These are phyloP conservation scores for Pythium aristosporum DNA, from an alignment of 352 stramenopile species.

Conservation along the genomic window DNA sequence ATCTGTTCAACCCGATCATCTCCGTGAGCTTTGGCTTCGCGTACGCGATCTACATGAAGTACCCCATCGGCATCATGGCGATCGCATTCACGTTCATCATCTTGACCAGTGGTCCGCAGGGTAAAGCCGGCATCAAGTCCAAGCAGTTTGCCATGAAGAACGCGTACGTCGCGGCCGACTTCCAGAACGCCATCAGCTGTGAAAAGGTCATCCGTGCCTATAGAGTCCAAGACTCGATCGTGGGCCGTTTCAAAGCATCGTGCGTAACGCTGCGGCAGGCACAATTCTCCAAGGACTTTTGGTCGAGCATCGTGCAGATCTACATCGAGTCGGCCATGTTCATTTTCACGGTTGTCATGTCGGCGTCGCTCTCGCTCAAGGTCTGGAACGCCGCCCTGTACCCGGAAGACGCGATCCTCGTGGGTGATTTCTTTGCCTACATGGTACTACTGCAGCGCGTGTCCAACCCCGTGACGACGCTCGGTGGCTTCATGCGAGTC, in stretches of 20 bases:
- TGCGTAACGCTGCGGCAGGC: conserved; percentile 64
- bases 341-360: conserved; percentile 89
- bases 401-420: conserved; percentile 44
- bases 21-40: conserved; percentile 81
- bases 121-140: conserved; percentile 73
- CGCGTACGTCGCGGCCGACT: conserved; percentile 85
- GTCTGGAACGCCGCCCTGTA: conserved; percentile 49
- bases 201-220: conserved; percentile 88
- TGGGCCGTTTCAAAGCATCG: conserved; percentile 68
- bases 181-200: conserved; percentile 83
- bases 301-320: conserved; percentile 88
- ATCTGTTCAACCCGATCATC: conserved; percentile 78
- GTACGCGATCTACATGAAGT: conserved; percentile 84
- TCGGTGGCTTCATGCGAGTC: conserved; percentile 89
- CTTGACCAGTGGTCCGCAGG: conserved; percentile 80
- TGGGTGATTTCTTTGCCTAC: conserved; percentile 83
- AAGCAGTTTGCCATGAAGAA: conserved; percentile 88
- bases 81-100: conserved; percentile 81
- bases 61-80: conserved; percentile 76
- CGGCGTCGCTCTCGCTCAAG: conserved; percentile 79
- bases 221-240: conserved; percentile 74
- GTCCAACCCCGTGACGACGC: conserved; percentile 76
- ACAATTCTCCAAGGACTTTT: conserved; percentile 89
- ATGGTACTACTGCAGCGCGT: conserved; percentile 77
- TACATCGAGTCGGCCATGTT: conserved; percentile 91